These are phyloP conservation scores for Blastobotrys indianensis DNA, from an alignment of 1,139 yeast species.

Conservation along the genomic window DNA sequence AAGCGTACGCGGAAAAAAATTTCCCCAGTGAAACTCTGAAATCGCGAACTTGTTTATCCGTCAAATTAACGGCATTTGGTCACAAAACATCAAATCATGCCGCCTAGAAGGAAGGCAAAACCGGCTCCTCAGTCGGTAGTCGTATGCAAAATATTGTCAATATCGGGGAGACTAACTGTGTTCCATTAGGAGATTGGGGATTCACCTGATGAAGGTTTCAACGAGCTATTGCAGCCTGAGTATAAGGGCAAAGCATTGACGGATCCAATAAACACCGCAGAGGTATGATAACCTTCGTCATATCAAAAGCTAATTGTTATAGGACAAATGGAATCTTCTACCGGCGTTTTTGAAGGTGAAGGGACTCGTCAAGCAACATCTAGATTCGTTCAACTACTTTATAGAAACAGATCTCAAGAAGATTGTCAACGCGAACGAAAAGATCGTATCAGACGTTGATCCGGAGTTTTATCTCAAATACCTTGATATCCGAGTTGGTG, in stretches of 20 bases:
- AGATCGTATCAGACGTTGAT: constrained; percentile 87
- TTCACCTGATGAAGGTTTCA: constrained; percentile 39
- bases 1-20: too few species aligned
- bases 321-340: constrained; percentile 91
- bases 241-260: constrained; percentile 82
- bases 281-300: constrained; percentile 2
- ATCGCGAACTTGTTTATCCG: too few species aligned
- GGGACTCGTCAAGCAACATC: constrained; percentile 93
- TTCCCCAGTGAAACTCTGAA: too few species aligned
- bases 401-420: constrained; percentile 90
- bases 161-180: background rate
- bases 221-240: constrained; percentile 68
- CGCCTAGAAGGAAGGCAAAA: constrained; percentile 3
- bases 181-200: background rate
- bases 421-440: constrained; percentile 84
- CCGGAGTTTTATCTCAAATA: constrained; percentile 93
- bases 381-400: constrained; percentile 93
- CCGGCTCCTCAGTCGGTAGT: background rate
- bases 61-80: too few species aligned
- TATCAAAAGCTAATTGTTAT: background rate
- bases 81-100: background rate
- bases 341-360: constrained; percentile 95
- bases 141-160: background rate
- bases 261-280: constrained; percentile 81
- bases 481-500: constrained; percentile 79